phyloP scores from a whole-genome alignment of 345 rosid species.

The Gossypium sturtianum region DNA sequence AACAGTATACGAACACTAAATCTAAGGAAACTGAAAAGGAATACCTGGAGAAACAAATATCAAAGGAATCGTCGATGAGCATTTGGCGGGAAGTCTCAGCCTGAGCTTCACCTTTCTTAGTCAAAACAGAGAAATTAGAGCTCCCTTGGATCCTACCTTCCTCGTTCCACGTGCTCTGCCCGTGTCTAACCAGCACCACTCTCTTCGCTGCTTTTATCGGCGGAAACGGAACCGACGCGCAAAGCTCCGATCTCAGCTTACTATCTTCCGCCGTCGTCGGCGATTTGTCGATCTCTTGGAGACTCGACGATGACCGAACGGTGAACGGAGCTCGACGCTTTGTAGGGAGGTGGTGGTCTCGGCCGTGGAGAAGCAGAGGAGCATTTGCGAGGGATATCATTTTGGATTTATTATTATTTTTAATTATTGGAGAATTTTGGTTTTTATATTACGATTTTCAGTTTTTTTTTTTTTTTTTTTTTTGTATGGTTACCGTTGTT shows the following conservation, averaged over 20 bases:
- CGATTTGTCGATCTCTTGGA: slow-evolving; percentile 27
- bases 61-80: slow-evolving; percentile 76
- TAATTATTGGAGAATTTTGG: not conserved
- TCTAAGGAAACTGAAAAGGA: not conserved
- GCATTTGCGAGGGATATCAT: slow-evolving; percentile 43
- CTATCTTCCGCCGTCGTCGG: slow-evolving; percentile 10
- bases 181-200: slow-evolving; percentile 88
- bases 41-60: slow-evolving; percentile 78
- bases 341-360: slow-evolving; percentile 18
- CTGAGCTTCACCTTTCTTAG: slow-evolving; percentile 82
- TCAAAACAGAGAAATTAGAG: slow-evolving; percentile 76
- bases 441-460: not conserved
- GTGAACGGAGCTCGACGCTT: slow-evolving; percentile 11
- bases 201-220: slow-evolving; percentile 54
- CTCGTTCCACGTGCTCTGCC: slow-evolving; percentile 95
- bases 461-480: not conserved
- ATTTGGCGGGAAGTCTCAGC: slow-evolving; percentile 87
- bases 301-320: slow-evolving; percentile 35
- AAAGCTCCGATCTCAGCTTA: slow-evolving; percentile 28
- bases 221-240: slow-evolving; percentile 37
- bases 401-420: not conserved
- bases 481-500: slow-evolving; percentile 22
- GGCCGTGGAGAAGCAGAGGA: slow-evolving; percentile 24
- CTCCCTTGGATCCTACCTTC: slow-evolving; percentile 96
- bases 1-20: not conserved